Evolutionary conservation across 305 asterid genomes (phyloP), one percentile per base, ranked within the genome.

Genomic region (Fraxinus dipetala): DNA sequence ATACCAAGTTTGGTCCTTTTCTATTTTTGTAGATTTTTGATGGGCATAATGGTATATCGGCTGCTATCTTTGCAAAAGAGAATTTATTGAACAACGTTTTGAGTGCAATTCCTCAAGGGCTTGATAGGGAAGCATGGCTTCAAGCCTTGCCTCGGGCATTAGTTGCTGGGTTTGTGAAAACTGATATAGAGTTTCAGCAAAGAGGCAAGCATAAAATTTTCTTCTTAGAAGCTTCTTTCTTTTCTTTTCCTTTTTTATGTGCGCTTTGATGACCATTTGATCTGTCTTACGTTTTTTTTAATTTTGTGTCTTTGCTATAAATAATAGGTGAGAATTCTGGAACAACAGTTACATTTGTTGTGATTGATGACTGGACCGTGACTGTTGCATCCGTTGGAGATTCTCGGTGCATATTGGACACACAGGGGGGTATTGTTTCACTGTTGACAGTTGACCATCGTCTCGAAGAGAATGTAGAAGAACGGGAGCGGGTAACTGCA

Each of bases 31-130:
- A 96, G 99, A 92, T 96, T 78, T 96, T 96, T 85, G 98, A 96
- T 87, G 99, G 99, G 70, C 99, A 96, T 81, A 95, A 96, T 85
- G 99, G 99, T 76, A 89, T 86, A 87, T 92, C 98, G n/a, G 99
- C 99, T 78, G 99, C 99, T 72, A 95, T 96, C 80, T 96, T 89
- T 83, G 88, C 99, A 0, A 95, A 93, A 85, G 99, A 96, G 88
- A 87, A 95, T 87, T 83, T 95, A 75, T 87, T 95, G 83, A 92
- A 86, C 89, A 92, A 93, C 73, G 98, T 95, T 10, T 79, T 93
- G 86, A 90, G 96, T 86, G 98, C 97, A 78, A 88, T 95, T 84
- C 98, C 98, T 72, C 86, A 87, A 85, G 92, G 87, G 51, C 75
- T 88, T 84, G 86, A 92, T 72, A 84, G 98, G 82, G 98, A 93